These are phyloP conservation scores for Rhizophora mangle DNA, from an alignment of 345 rosid genomes.

Conservation along the genomic window DNA sequence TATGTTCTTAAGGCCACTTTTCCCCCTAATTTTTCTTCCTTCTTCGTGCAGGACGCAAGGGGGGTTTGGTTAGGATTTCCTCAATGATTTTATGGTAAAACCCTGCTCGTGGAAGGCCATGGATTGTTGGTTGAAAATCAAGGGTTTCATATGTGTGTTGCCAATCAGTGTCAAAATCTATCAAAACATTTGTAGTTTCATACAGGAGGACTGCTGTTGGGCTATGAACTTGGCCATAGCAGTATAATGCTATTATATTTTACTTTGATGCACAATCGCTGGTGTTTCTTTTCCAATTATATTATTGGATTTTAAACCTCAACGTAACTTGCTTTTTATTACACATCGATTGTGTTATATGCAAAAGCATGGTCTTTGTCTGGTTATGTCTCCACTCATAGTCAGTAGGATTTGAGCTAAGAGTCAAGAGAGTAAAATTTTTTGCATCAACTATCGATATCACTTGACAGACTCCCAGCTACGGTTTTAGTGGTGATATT, in stretches of 20 bases:
- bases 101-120: not conserved
- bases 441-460: not conserved
- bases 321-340: not conserved
- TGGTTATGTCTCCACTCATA: not conserved
- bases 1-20: not conserved
- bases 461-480: not conserved
- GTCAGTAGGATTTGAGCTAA: not conserved
- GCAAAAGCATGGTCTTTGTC: not conserved
- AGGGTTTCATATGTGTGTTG: not conserved
- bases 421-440: not conserved
- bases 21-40: not conserved
- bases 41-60: no score
- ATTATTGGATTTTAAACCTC: not conserved
- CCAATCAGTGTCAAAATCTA: not conserved
- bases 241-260: not conserved
- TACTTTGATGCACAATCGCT: not conserved
- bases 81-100: no score
- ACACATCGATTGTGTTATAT: not conserved
- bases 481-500: not conserved
- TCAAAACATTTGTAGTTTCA: not conserved
- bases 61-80: no score
- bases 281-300: no score
- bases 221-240: not conserved
- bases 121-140: not conserved
- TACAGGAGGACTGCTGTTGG: not conserved